Percentiles rank a stretch among this genome's conserved stretches.
phyloP scores from a whole-genome alignment of 164 flowering plant genomes.

The Liquidambar formosana region DNA sequence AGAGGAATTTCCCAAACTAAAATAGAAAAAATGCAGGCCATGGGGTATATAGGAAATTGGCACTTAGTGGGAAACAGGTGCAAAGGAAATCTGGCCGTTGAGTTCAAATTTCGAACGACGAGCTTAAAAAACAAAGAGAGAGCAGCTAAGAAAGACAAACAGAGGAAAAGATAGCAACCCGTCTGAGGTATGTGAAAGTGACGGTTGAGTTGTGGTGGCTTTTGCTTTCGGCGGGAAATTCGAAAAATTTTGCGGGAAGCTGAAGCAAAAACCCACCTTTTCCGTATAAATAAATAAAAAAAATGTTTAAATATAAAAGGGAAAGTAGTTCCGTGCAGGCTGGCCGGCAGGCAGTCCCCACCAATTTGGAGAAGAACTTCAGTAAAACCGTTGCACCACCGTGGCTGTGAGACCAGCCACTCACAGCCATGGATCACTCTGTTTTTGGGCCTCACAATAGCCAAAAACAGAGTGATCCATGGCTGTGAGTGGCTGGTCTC shows the following conservation, averaged over 20 bases:
- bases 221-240: conserved; percentile 33
- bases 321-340: conserved; percentile 18
- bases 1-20: too few species aligned
- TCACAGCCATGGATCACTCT: too few species aligned
- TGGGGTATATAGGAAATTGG: too few species aligned
- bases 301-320: neutral
- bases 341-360: conserved; percentile 24
- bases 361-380: too few species aligned
- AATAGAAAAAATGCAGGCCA: neutral
- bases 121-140: neutral
- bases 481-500: too few species aligned
- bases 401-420: too few species aligned
- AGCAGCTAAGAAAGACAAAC: neutral
- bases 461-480: too few species aligned
- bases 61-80: conserved; percentile 4
- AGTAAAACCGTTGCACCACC: too few species aligned
- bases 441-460: too few species aligned
- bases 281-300: neutral
- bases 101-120: conserved; percentile 29
- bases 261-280: neutral
- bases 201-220: conserved; percentile 12
- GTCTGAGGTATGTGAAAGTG: conserved; percentile 9
- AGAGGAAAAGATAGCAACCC: neutral
- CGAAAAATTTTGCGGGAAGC: conserved; percentile 20
- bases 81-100: conserved; percentile 13